Evolutionary conservation across 2,329 filamentous ascomycete species (phyloP).

Genomic region (Aspergillus pseudoterreus): DNA sequence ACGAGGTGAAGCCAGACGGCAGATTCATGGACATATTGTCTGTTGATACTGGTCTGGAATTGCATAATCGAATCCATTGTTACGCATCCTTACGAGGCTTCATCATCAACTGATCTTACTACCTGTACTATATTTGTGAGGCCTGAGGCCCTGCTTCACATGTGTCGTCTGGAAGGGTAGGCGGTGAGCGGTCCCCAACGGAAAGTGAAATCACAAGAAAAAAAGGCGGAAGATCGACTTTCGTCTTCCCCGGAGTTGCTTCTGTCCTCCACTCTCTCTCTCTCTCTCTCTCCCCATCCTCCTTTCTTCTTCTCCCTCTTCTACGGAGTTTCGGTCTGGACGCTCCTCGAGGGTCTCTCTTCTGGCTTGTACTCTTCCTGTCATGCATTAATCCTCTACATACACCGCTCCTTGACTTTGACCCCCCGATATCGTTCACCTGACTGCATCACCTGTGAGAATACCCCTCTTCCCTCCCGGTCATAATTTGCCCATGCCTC

Average conservation of each 20-base stretch:
- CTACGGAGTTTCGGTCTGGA: not conserved
- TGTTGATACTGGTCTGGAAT: slow-evolving; percentile 7
- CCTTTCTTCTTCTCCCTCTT: not conserved
- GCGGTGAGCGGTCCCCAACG: slow-evolving; percentile 6
- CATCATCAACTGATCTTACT: not conserved
- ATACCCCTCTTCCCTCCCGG: not conserved
- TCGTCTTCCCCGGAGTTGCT: not conserved
- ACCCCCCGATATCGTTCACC: slow-evolving; percentile 8
- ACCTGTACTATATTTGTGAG: not conserved
- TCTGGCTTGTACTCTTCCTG: not conserved
- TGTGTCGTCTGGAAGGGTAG: not conserved
- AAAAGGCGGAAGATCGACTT: not conserved
- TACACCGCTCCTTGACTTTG: slow-evolving; percentile 1
- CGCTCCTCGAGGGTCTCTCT: not conserved
- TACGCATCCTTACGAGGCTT: slow-evolving; percentile 11
- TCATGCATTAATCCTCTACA: slow-evolving; percentile 12
- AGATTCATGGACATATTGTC: slow-evolving; percentile 20
- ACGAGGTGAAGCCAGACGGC: slow-evolving; percentile 14
- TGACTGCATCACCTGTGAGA: slow-evolving; percentile 13
- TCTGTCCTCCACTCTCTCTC: not conserved
- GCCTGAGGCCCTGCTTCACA: not conserved
- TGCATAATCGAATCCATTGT: slow-evolving; percentile 18
- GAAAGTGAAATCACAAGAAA: not conserved
- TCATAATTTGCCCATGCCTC: not conserved
- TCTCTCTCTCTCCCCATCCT: not conserved